These are phyloP conservation scores for Cyberlindnera subsufficiens DNA, from an alignment of 805 yeast genomes.

Conservation along the genomic window DNA sequence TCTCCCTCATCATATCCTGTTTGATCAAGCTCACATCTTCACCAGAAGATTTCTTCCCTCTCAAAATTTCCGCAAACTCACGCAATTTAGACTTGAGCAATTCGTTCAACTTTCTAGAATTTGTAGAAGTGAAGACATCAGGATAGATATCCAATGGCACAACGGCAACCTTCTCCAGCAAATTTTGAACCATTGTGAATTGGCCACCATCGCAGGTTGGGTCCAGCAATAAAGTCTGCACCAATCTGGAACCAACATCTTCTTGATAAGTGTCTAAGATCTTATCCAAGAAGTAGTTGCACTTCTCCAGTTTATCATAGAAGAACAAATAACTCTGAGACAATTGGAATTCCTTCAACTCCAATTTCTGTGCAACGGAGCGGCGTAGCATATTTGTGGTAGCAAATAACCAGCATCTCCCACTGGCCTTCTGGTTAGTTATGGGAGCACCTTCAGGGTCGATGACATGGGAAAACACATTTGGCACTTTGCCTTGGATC, in stretches of 20 bases:
- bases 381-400: constrained; percentile 69
- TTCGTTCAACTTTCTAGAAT: constrained; percentile 47
- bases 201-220: constrained; percentile 87
- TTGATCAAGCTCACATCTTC: constrained; percentile 26
- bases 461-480: constrained; percentile 21
- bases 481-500: constrained; percentile 17
- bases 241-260: constrained; percentile 62
- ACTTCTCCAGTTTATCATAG: constrained; percentile 82
- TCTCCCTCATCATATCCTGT: constrained; percentile 48
- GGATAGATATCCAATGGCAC: constrained; percentile 73
- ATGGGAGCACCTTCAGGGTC: constrained; percentile 53
- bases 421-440: constrained; percentile 69
- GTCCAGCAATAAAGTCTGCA: constrained; percentile 56
- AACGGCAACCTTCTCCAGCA: constrained; percentile 74
- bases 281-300: constrained; percentile 75
- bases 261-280: constrained; percentile 62
- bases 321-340: constrained; percentile 78
- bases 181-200: constrained; percentile 74
- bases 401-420: constrained; percentile 89
- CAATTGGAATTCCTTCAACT: constrained; percentile 62
- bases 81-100: constrained; percentile 65
- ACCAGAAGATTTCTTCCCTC: constrained; percentile 26
- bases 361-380: constrained; percentile 53
- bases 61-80: constrained; percentile 68
- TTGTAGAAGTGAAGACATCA: constrained; percentile 54